Evolutionary conservation across 2,329 filamentous ascomycete genomes (phyloP).

Genomic region (Zarea fungicola): DNA sequence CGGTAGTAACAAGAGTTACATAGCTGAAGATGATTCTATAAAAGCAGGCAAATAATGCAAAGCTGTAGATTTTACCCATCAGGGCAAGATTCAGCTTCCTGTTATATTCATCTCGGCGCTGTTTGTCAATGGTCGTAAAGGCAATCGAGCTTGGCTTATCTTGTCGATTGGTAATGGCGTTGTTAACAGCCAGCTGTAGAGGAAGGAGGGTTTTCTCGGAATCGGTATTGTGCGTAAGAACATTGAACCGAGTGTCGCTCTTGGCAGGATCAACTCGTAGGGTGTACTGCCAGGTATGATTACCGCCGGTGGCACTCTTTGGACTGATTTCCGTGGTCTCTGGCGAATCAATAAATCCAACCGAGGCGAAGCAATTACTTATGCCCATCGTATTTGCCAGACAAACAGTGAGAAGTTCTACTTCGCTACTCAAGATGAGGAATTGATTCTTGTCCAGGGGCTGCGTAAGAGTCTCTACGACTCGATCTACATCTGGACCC

Average conservation of each 20-base stretch:
- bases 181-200: slow-evolving; percentile 29
- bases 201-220: slow-evolving; percentile 26
- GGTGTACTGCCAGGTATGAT: slow-evolving; percentile 25
- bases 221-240: slow-evolving; percentile 46
- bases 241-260: slow-evolving; percentile 25
- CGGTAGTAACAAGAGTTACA: slow-evolving; percentile 23
- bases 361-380: slow-evolving; percentile 24
- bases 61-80: slow-evolving; percentile 17
- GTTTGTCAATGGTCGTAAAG: slow-evolving; percentile 14
- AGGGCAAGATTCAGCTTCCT: not conserved
- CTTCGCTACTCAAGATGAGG: slow-evolving; percentile 15
- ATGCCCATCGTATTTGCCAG: slow-evolving; percentile 17
- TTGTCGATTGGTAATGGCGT: slow-evolving; percentile 24
- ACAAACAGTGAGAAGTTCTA: slow-evolving; percentile 17
- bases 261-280: slow-evolving; percentile 23
- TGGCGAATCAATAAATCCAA: slow-evolving; percentile 26
- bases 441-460: slow-evolving; percentile 17
- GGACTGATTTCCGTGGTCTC: slow-evolving; percentile 18
- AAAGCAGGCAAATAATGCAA: slow-evolving; percentile 3
- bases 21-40: slow-evolving; percentile 10
- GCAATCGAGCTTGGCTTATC: slow-evolving; percentile 8
- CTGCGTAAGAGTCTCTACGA: slow-evolving; percentile 21
- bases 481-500: slow-evolving; percentile 20
- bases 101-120: not conserved
- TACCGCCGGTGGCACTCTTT: too few relatives aligned